A percentile compares a stretch with the other conserved stretches of the same genome.
phyloP scores from a whole-genome alignment of 352 stramenopile genomes.

The Globisporangium ultimum region DNA sequence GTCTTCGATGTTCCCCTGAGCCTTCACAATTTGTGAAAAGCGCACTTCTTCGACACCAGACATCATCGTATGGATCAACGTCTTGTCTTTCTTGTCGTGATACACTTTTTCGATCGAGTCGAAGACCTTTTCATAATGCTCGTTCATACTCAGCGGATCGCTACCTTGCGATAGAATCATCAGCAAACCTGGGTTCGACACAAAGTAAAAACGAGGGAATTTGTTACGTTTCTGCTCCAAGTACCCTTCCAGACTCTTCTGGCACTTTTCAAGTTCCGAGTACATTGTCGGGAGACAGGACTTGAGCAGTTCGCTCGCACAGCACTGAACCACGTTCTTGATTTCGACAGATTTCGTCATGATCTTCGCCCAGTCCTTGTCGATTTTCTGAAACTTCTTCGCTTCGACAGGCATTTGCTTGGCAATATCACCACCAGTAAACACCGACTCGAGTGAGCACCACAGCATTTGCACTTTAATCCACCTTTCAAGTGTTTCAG shows the following conservation, averaged over 20 bases:
- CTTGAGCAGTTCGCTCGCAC: constrained; percentile 96
- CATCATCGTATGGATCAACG: constrained; percentile 92
- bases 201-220: constrained; percentile 99
- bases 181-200: constrained; percentile 96
- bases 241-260: constrained; percentile 98
- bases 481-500: constrained; percentile 97
- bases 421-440: constrained; percentile 97
- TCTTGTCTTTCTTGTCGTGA: constrained; percentile 98
- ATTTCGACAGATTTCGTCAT: constrained; percentile 93
- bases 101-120: constrained; percentile 98
- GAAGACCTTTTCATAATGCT: constrained; percentile 99
- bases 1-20: constrained; percentile 98
- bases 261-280: constrained; percentile 96
- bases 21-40: constrained; percentile 94
- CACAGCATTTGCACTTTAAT: constrained; percentile 98
- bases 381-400: constrained; percentile 97
- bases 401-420: constrained; percentile 99
- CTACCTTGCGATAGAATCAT: constrained; percentile 97
- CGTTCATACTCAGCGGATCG: constrained; percentile 97
- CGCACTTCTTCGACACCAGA: constrained; percentile 94
- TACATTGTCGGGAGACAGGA: constrained; percentile 97
- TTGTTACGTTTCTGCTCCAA: constrained; percentile 98
- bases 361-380: constrained; percentile 99
- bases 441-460: constrained; percentile 98
- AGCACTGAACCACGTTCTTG: constrained; percentile 92